Evolutionary conservation across 2,329 filamentous ascomycete genomes (phyloP).

Genomic region (Aspergillus carbonarius): DNA sequence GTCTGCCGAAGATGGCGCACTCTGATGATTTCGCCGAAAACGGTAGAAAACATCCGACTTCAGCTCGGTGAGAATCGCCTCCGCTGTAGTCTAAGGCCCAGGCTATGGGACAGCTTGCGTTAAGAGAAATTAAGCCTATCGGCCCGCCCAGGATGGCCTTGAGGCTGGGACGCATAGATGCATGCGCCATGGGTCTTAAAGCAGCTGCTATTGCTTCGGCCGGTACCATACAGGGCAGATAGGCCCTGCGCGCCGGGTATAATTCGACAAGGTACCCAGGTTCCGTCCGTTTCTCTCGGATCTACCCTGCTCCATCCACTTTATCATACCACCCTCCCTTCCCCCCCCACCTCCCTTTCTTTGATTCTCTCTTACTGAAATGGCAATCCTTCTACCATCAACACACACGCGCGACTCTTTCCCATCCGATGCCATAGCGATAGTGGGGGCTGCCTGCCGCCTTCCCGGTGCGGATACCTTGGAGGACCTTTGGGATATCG

Average conservation of each 20-base stretch:
- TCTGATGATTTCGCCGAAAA: background rate
- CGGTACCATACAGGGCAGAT: background rate
- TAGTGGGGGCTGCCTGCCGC: background rate
- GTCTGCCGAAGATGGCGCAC: background rate
- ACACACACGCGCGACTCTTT: background rate
- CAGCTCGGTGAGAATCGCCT: background rate
- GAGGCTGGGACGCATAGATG: background rate
- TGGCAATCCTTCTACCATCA: background rate
- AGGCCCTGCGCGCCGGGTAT: background rate
- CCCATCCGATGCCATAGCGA: background rate
- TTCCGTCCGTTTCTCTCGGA: background rate
- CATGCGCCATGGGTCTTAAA: background rate
- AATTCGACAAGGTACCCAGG: background rate
- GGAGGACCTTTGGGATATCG: background rate
- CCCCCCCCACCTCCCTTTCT: no score
- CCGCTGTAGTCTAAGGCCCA: background rate
- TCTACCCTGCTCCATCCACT: background rate
- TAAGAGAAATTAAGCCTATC: background rate
- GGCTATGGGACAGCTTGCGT: background rate
- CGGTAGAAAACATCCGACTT: background rate
- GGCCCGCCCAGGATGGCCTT: background rate
- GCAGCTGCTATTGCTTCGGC: background rate
- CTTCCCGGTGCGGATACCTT: background rate
- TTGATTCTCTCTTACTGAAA: background rate
- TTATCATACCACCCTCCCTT: background rate